Percentiles rank a stretch among this genome's conserved stretches.
Conservation (phyloP, 257 asterid genomes). For the Vinca minor region DNA sequence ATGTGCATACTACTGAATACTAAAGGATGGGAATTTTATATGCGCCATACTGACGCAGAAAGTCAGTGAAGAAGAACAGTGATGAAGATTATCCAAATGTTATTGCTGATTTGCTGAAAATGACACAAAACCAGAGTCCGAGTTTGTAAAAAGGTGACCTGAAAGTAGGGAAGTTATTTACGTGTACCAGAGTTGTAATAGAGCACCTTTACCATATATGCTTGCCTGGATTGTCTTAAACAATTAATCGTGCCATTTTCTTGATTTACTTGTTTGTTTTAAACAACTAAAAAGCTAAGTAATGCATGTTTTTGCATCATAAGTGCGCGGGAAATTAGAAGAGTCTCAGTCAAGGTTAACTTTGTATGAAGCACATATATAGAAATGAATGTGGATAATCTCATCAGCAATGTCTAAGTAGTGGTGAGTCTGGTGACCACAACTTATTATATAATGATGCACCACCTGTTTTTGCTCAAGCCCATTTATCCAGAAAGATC, state of each 20-base stretch:
- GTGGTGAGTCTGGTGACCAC: background rate
- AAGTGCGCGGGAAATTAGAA: background rate
- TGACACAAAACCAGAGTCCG: too few species aligned
- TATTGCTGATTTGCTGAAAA: too few species aligned
- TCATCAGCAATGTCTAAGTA: background rate
- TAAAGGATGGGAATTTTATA: too few species aligned
- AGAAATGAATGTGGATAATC: background rate
- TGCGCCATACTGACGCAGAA: background rate
- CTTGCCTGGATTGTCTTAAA: background rate
- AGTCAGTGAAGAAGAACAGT: background rate
- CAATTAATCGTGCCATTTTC: background rate
- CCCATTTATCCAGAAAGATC: background rate
- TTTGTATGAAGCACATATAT: background rate
- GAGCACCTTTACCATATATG: background rate
- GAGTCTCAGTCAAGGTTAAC: background rate
- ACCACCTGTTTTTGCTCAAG: background rate
- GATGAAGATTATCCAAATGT: background rate
- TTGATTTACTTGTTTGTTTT: background rate
- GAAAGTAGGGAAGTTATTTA: too few species aligned
- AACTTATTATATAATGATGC: background rate
- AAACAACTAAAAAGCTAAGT: background rate
- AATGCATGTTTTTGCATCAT: background rate
- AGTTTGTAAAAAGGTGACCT: too few species aligned
- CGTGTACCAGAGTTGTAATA: background rate
- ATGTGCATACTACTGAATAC: background rate